A percentile compares a stretch with the other conserved stretches of the same genome.
phyloP scores from a whole-genome alignment of 176 grass and related monocot species.

The Cocos nucifera region DNA sequence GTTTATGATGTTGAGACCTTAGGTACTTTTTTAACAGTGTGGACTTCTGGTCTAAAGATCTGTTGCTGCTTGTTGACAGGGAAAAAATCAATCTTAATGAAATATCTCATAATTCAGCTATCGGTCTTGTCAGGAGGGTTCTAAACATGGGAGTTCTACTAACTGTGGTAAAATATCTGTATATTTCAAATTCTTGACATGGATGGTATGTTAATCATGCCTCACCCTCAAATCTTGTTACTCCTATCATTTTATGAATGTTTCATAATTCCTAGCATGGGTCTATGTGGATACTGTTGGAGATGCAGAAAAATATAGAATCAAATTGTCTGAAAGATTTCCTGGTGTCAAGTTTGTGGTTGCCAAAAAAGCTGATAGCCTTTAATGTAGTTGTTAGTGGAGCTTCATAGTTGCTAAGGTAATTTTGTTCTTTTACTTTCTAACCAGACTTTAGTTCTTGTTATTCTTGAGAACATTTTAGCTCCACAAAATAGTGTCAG shows the following conservation, averaged over 20 bases:
- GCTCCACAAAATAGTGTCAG: no score
- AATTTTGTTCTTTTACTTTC: conserved; percentile 13
- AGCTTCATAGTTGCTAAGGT: conserved; percentile 93
- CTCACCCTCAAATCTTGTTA: no score
- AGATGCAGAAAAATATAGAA: conserved; percentile 80
- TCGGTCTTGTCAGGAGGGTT: conserved; percentile 60
- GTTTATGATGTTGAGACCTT: not conserved
- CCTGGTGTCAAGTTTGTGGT: conserved; percentile 87
- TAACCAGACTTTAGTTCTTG: not conserved
- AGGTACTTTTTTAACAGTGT: no score
- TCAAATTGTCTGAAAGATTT: conserved; percentile 79
- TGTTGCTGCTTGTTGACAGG: conserved; percentile 31
- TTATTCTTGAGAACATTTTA: no score
- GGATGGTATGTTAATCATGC: no score
- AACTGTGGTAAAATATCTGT: conserved; percentile 40
- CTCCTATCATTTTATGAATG: no score
- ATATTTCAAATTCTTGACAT: no score
- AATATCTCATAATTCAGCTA: conserved; percentile 95
- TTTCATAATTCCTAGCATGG: conserved; percentile 24
- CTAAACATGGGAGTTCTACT: conserved; percentile 67
- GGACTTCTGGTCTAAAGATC: not conserved
- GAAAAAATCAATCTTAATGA: conserved; percentile 88
- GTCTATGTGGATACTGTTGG: conserved; percentile 94
- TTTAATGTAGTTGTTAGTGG: conserved; percentile 95
- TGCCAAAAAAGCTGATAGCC: conserved; percentile 86